These are phyloP conservation scores for Colletotrichum tropicale DNA, from an alignment of 2,329 filamentous ascomycete species.

Conservation along the genomic window DNA sequence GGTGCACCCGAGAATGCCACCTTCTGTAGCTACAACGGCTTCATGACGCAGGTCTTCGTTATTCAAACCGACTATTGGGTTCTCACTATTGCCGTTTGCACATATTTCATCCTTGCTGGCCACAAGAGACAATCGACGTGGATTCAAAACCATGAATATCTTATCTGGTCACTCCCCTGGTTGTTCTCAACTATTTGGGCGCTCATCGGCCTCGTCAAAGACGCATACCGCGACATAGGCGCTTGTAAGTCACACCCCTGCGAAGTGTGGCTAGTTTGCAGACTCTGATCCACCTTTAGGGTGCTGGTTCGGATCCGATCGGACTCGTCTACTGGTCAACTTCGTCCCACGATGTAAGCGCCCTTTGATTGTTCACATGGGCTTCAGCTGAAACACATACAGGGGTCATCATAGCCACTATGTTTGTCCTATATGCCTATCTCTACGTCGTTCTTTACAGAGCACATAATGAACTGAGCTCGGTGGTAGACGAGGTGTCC, in stretches of 20 bases:
- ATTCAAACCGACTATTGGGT: conserved; percentile 50
- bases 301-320: conserved; percentile 47
- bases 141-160: conserved; percentile 36
- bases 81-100: conserved; percentile 42
- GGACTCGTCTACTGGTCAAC: conserved; percentile 40
- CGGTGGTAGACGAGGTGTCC: conserved; percentile 30
- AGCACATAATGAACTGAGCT: conserved; percentile 37
- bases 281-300: neutral
- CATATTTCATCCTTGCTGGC: conserved; percentile 43
- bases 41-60: conserved; percentile 45
- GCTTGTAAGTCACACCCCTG: conserved; percentile 20
- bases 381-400: neutral
- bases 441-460: conserved; percentile 43
- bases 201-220: conserved; percentile 29
- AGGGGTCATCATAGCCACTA: conserved; percentile 39
- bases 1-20: conserved; percentile 26
- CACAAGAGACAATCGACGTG: conserved; percentile 37
- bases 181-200: conserved; percentile 39
- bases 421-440: conserved; percentile 40
- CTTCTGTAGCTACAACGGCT: conserved; percentile 46
- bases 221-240: conserved; percentile 38
- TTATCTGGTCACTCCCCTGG: conserved; percentile 41
- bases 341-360: conserved; percentile 41
- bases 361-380: neutral
- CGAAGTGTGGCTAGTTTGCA: neutral